Base-by-base conservation (phyloP, 495 filamentous ascomycete species). In the Lasiosphaeris hirsuta region DNA sequence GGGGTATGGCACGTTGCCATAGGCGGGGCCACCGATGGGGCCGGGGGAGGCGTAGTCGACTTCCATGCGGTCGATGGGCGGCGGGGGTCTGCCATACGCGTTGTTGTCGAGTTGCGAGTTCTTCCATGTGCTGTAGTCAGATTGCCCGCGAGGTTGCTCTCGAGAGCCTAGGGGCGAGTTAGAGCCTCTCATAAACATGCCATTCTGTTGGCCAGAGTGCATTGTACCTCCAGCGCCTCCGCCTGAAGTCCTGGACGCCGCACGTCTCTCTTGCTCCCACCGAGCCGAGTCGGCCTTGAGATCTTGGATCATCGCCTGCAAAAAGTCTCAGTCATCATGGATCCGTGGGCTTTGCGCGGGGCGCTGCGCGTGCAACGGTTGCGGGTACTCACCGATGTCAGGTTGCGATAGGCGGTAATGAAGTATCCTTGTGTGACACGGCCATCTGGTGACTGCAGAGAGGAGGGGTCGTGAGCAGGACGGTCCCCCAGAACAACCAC, bases 281-380 rank as follows among this genome's bases (percentile, higher is more conserved):
- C 88, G 83, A 65, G 78, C 78, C 19, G 90, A 92, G 73, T 94
- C 90, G 68, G 81, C 78, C 69, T 90, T 90, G 57, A 96, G 72
- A 77, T 96, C 90, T 74, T 85, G 80, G 65, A 93, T 90, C 90
- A 93, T 93, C 70, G 89, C 87, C 90, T 95, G 67, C 38, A 17
- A 37, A 17, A 37, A 39, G 42, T 50, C 48, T 62, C 18, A 63
- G 57, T 34, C 15, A 10, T 35, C 23, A 46, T 37, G 14, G 14
- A 23, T 17, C 34, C 53, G 54, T 40, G 43, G 34, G 43, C 23
- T n/a, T 33, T 19, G 17, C 30, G 47, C 2, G 3, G 3, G 37
- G 18, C 42, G 58, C 23, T 30, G 23, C 23, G 23, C 23, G 23
- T 30, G 2, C 23, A 30, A 30, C 23, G 23, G 23, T 30, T 30